Conservation (phyloP, 371 early-diverging fungal species). For the Apophysomyces sp. region DNA sequence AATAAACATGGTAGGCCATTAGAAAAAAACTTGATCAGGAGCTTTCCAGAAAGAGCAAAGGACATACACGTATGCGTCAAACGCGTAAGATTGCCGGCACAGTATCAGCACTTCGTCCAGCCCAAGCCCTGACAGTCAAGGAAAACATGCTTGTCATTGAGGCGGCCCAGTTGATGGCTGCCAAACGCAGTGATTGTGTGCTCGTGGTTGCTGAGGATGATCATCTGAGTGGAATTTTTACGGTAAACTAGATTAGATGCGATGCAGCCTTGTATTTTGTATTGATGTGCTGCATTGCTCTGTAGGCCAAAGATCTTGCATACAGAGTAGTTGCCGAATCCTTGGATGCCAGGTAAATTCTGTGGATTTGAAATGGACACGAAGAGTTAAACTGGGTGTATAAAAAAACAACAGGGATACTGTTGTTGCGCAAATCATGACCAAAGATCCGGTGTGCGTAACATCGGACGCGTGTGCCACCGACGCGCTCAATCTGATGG, state of each 20-base stretch:
- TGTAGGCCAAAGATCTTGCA: slow-evolving; percentile 51
- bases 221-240: slow-evolving; percentile 93
- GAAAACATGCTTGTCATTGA: slow-evolving; percentile 88
- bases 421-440: slow-evolving; percentile 88
- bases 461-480: slow-evolving; percentile 81
- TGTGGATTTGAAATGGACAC: background rate
- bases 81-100: slow-evolving; percentile 71
- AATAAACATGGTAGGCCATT: slow-evolving; percentile 35
- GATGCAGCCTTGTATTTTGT: background rate
- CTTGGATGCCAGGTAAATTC: slow-evolving; percentile 38
- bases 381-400: background rate
- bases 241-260: slow-evolving; percentile 33
- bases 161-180: slow-evolving; percentile 97
- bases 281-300: background rate
- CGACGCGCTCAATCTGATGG: slow-evolving; percentile 95
- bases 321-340: slow-evolving; percentile 49
- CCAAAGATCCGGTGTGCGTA: slow-evolving; percentile 86
- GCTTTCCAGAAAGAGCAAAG: slow-evolving; percentile 63
- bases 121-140: slow-evolving; percentile 86
- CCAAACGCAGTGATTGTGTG: slow-evolving; percentile 94
- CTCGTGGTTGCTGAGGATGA: slow-evolving; percentile 90
- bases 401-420: slow-evolving; percentile 43
- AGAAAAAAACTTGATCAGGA: slow-evolving; percentile 76
- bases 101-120: slow-evolving; percentile 85
- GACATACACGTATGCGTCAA: slow-evolving; percentile 23